Base-by-base conservation (phyloP, 2,329 filamentous ascomycete species). In the Chalaropsis thielavioides region DNA sequence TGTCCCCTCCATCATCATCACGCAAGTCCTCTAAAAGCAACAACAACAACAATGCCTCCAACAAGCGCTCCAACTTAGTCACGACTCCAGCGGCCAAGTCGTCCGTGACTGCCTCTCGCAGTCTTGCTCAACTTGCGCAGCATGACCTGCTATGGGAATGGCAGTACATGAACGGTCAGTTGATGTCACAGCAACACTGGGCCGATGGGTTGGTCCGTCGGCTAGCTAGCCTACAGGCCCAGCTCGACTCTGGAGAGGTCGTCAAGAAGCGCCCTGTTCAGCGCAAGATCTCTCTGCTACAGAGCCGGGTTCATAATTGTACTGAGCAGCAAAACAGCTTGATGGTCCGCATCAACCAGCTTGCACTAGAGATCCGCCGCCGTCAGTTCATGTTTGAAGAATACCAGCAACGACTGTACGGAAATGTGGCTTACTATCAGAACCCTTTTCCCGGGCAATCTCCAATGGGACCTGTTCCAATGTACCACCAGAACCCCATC, bases 331-430 rank as follows among this genome's bases (percentile, higher is more conserved):
- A 67, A 31, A 63, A 64, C 49, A 62, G 59, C 51, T 24, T 67
- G 44, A 67, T 63, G 60, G 24, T 40, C 19, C 62, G 63, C 24
- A 60, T 67, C 24, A 67, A 67, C 62, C 49, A 67, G 62, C 41
- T 67, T 17, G 63, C 63, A 8, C 66, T 67, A 3, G 66, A 67
- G 51, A 46, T 67, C 22, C 63, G 66, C 44, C 63, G 62, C 43
- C 63, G 66, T n/a, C 66, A 67, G 41, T 61, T 67, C 27, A 31
- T 65, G 15, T 56, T 60, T 17, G 59, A 67, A 35, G 66, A 67
- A 43, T 64, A 62, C 38, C 63, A 63, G 11, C 63, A 62, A 49
- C 66, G 66, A 24, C 61, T 61, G 43, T 64, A 41, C 41, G 64
- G 41, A 19, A 60, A 51, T 10, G 41, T 41, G 11, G 40, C 35